phyloP scores from a whole-genome alignment of 2,329 filamentous ascomycete genomes.

The Fusarium concolor region DNA sequence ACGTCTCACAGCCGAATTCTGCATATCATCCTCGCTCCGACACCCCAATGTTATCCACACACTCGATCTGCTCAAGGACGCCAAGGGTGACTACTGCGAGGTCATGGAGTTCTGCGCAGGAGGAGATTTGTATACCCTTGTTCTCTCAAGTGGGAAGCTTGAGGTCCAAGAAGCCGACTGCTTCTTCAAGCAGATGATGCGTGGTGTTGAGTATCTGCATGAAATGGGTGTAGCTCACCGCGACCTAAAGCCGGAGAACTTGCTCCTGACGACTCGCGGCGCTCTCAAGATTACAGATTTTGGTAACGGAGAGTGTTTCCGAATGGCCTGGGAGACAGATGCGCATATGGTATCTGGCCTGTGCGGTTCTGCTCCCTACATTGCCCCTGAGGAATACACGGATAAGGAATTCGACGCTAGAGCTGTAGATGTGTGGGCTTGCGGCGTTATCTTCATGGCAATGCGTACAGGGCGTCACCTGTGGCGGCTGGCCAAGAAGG shows the following conservation, averaged over 20 bases:
- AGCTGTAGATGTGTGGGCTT: slow-evolving; percentile 98
- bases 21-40: slow-evolving; percentile 94
- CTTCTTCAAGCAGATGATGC: slow-evolving; percentile 99
- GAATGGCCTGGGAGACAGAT: slow-evolving; percentile 99
- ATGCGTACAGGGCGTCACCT: slow-evolving; percentile 97
- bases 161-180: slow-evolving; percentile 95
- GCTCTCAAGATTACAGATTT: slow-evolving; percentile 98
- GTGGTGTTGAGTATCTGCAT: slow-evolving; percentile 98
- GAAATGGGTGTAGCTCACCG: slow-evolving; percentile 99
- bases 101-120: slow-evolving; percentile 99
- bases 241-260: slow-evolving; percentile 95
- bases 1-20: slow-evolving; percentile 95
- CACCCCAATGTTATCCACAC: slow-evolving; percentile 99
- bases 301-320: slow-evolving; percentile 98
- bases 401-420: slow-evolving; percentile 97
- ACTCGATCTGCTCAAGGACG: slow-evolving; percentile 91
- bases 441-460: slow-evolving; percentile 99
- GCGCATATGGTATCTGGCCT: slow-evolving; percentile 98
- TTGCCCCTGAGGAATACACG: slow-evolving; percentile 94
- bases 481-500: slow-evolving; percentile 96
- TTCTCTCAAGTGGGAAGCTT: slow-evolving; percentile 90
- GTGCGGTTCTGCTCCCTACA: slow-evolving; percentile 96
- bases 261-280: slow-evolving; percentile 91
- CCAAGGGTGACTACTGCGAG: slow-evolving; percentile 97
- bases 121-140: slow-evolving; percentile 93